These are phyloP conservation scores for Chlamydomonas schloesseri DNA, from an alignment of 139 green algal genomes.

Conservation along the genomic window DNA sequence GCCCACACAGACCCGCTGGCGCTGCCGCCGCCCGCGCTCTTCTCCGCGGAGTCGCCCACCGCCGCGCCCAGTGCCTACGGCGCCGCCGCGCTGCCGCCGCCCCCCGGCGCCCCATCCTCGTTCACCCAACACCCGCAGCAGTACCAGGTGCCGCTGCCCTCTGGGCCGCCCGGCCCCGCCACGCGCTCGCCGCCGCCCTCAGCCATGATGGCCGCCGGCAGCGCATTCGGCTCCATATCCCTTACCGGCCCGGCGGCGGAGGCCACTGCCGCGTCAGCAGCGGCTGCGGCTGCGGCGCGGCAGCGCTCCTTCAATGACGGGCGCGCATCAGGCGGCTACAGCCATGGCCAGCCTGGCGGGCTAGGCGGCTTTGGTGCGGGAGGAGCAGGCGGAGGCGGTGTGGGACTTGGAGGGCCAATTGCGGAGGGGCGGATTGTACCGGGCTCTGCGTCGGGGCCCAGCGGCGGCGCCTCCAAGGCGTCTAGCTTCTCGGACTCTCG, in stretches of 20 bases:
- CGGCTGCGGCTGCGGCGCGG: background rate
- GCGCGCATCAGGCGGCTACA: background rate
- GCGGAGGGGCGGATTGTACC: too few relatives aligned
- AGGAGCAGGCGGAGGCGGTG: background rate
- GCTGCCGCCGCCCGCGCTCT: background rate
- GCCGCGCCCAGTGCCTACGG: background rate
- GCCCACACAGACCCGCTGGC: background rate
- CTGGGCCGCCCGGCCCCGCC: background rate
- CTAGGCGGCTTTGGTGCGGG: too few relatives aligned
- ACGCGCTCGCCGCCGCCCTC: background rate
- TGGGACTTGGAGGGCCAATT: too few relatives aligned
- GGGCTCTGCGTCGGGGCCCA: too few relatives aligned
- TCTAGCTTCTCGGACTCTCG: too few relatives aligned
- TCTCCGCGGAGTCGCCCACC: background rate
- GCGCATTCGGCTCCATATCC: conserved; percentile 33
- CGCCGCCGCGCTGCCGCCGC: too few relatives aligned
- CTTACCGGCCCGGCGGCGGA: background rate
- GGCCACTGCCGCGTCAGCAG: background rate
- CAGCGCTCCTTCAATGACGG: background rate
- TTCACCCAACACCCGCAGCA: background rate
- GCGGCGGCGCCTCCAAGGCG: too few relatives aligned
- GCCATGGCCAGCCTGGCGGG: background rate
- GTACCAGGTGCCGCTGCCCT: background rate
- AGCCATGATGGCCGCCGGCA: background rate
- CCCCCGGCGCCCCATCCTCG: background rate